These are phyloP conservation scores for Tolypocladium nubicola DNA, from an alignment of 2,329 filamentous ascomycete genomes.

Conservation along the genomic window DNA sequence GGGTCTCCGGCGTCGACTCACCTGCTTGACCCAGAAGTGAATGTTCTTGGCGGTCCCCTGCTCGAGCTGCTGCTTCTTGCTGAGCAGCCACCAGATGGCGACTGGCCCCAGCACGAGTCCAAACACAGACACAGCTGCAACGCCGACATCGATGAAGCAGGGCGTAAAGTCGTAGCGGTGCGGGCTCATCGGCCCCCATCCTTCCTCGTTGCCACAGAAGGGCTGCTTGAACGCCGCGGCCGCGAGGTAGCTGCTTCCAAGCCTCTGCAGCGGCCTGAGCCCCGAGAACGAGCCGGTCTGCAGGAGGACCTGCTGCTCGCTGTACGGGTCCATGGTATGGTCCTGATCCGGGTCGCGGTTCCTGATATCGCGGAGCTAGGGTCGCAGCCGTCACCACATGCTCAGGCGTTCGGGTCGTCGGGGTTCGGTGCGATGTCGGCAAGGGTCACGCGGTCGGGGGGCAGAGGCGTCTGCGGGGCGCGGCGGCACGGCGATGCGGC, in stretches of 20 bases:
- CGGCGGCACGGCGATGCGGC: neutral
- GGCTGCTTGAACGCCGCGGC: slow-evolving; percentile 47
- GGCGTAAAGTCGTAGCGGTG: slow-evolving; percentile 90
- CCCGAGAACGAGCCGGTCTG: slow-evolving; percentile 53
- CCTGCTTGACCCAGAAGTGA: slow-evolving; percentile 91
- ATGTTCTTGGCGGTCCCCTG: slow-evolving; percentile 66
- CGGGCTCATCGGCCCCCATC: slow-evolving; percentile 89
- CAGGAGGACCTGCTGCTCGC: slow-evolving; percentile 36
- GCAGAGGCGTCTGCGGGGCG: neutral
- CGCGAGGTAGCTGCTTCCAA: slow-evolving; percentile 51
- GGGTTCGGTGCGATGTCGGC: neutral
- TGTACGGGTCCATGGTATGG: slow-evolving; percentile 18
- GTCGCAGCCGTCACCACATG: slow-evolving; percentile 7
- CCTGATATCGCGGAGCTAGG: slow-evolving; percentile 9
- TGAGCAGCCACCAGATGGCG: slow-evolving; percentile 71
- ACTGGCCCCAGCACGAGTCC: slow-evolving; percentile 68
- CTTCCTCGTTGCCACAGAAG: slow-evolving; percentile 80
- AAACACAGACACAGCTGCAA: slow-evolving; percentile 66
- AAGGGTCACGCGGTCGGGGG: neutral
- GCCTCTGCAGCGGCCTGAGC: slow-evolving; percentile 35
- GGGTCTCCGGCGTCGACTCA: slow-evolving; percentile 22
- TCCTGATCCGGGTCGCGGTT: neutral
- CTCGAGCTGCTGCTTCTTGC: slow-evolving; percentile 46
- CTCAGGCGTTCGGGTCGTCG: slow-evolving; percentile 10
- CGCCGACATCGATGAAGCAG: slow-evolving; percentile 91